Conservation (phyloP, 257 asterid genomes). For the Lithospermum erythrorhizon region DNA sequence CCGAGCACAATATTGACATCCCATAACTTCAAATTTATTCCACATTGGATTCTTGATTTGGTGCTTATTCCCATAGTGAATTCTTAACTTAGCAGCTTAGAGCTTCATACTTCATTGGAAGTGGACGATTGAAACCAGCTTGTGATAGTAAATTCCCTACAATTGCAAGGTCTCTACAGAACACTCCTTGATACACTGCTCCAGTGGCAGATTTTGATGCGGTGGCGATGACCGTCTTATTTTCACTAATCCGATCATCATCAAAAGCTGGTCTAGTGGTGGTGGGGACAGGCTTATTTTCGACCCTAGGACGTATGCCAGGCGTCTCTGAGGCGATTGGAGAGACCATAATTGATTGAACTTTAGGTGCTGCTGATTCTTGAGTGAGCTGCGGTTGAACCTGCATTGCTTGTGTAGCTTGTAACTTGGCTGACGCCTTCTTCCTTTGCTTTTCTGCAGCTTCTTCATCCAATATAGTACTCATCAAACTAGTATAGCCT, state of each 20-base stretch:
- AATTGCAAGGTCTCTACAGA: slow-evolving; percentile 29
- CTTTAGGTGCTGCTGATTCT: slow-evolving; percentile 3
- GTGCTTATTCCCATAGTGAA: background rate
- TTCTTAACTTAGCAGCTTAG: slow-evolving; percentile 24
- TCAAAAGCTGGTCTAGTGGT: background rate
- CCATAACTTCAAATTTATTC: background rate
- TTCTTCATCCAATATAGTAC: slow-evolving; percentile 41
- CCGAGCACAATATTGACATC: slow-evolving; percentile 21
- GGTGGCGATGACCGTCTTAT: background rate
- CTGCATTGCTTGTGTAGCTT: slow-evolving; percentile 28
- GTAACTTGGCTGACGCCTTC: slow-evolving; percentile 36
- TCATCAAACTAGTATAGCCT: slow-evolving; percentile 41
- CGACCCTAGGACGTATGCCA: background rate
- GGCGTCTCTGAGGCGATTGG: background rate
- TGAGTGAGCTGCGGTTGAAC: slow-evolving; percentile 15
- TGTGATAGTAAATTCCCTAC: slow-evolving; percentile 30
- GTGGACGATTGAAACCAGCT: slow-evolving; percentile 25
- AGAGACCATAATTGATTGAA: background rate
- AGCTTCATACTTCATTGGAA: slow-evolving; percentile 25
- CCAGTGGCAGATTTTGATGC: slow-evolving; percentile 25
- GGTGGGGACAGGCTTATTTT: background rate
- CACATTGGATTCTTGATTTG: slow-evolving; percentile 1
- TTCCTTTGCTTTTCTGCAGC: slow-evolving; percentile 39
- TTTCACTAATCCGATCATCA: background rate
- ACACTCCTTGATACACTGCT: slow-evolving; percentile 24